Percentiles rank a stretch among this genome's conserved stretches.
These are phyloP conservation scores for Colletotrichum musicola DNA, from an alignment of 2,329 filamentous ascomycete genomes.

Conservation along the genomic window DNA sequence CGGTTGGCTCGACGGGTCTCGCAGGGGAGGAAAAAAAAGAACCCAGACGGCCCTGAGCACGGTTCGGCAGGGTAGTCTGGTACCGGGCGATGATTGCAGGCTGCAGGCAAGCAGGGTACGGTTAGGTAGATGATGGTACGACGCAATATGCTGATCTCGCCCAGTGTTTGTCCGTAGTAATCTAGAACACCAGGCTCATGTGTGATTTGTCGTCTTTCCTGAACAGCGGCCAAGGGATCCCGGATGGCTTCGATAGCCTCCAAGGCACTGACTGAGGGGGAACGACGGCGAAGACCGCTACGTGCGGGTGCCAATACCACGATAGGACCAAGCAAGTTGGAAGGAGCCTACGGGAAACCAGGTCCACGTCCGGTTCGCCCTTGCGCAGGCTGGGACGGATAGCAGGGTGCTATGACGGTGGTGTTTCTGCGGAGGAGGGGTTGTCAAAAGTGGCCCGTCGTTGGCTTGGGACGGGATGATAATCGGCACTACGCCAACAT, in stretches of 20 bases:
- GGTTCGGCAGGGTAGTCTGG: no score
- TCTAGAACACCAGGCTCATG: not conserved
- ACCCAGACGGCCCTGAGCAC: not conserved
- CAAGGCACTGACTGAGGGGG: not conserved
- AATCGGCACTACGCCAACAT: no score
- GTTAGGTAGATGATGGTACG: slow-evolving; percentile 17
- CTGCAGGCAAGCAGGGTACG: slow-evolving; percentile 3
- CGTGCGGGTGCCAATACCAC: slow-evolving; percentile 14
- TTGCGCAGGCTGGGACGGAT: not conserved
- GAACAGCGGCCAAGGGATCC: slow-evolving; percentile 12
- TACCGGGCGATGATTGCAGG: not conserved
- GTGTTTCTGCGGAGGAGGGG: not conserved
- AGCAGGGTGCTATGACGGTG: not conserved
- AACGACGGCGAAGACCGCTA: slow-evolving; percentile 3
- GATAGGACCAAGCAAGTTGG: not conserved
- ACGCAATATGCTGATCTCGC: slow-evolving; percentile 5
- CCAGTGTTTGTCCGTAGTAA: slow-evolving; percentile 8
- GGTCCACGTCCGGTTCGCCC: not conserved
- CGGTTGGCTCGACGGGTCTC: not conserved
- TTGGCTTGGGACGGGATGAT: no score
- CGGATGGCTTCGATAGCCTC: slow-evolving; percentile 17
- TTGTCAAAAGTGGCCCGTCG: no score
- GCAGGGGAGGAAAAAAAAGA: not conserved
- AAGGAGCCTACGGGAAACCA: not conserved
- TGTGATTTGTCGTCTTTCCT: slow-evolving; percentile 15